phyloP scores from a whole-genome alignment of 306 rosid genomes.

The Cucurbita argyrosperma region DNA sequence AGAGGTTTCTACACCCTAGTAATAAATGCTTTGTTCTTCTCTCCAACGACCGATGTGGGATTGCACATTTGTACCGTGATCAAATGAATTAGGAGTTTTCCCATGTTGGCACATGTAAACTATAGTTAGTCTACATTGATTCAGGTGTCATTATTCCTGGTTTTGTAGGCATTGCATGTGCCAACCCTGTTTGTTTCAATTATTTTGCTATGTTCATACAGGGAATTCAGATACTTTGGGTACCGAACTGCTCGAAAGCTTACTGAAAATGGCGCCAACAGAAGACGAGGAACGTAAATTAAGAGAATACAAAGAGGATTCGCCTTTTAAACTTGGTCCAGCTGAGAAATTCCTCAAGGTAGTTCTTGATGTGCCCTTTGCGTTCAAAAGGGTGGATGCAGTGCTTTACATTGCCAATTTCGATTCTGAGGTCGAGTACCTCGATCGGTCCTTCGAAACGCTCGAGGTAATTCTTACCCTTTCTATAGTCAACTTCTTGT shows the following conservation, averaged over 20 bases:
- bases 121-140: background rate
- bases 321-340: slow-evolving; percentile 71
- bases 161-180: background rate
- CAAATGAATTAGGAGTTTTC: background rate
- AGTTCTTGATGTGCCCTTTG: slow-evolving; percentile 74
- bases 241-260: slow-evolving; percentile 74
- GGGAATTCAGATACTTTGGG: slow-evolving; percentile 72
- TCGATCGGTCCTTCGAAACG: slow-evolving; percentile 48
- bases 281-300: slow-evolving; percentile 64
- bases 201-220: slow-evolving; percentile 11
- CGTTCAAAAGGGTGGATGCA: slow-evolving; percentile 79
- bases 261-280: slow-evolving; percentile 87
- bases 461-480: slow-evolving; percentile 44
- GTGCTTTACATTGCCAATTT: slow-evolving; percentile 88
- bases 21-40: no score
- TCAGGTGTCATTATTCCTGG: background rate
- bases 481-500: background rate
- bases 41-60: no score
- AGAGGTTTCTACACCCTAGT: no score
- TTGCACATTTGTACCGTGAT: background rate
- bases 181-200: background rate
- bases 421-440: slow-evolving; percentile 80
- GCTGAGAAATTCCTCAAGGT: slow-evolving; percentile 92
- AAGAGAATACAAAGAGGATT: slow-evolving; percentile 56
- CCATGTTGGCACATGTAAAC: background rate